phyloP scores from a whole-genome alignment of 768 basidiomycete genomes.

The Rhodosporidiobolus sp. region DNA sequence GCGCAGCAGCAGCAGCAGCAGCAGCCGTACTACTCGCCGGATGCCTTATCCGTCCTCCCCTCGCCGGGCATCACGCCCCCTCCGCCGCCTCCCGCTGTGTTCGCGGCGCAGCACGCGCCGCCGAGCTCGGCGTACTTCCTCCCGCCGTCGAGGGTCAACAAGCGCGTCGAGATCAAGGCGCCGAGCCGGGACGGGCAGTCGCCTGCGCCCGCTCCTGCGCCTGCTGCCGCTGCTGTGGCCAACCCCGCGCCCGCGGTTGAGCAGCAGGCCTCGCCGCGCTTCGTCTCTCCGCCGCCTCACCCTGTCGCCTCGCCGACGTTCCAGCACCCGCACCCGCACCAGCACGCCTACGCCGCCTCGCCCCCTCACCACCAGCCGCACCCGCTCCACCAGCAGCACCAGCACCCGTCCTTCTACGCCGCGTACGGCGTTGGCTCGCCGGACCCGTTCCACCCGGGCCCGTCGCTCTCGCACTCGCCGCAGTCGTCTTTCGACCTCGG shows the following conservation, averaged over 20 bases:
- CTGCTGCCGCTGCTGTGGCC: no score
- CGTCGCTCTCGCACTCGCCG: neutral
- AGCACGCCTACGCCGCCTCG: neutral
- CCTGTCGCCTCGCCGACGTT: neutral
- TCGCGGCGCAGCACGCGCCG: neutral
- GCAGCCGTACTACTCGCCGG: slow-evolving; percentile 23
- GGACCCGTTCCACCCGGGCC: no score
- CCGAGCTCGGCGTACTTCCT: slow-evolving; percentile 30
- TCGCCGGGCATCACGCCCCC: slow-evolving; percentile 17
- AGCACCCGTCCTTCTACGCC: neutral
- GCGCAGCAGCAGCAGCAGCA: neutral
- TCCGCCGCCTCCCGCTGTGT: slow-evolving; percentile 21
- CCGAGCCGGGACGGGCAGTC: slow-evolving; percentile 23
- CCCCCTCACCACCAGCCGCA: neutral
- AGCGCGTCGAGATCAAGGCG: slow-evolving; percentile 37
- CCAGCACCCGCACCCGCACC: neutral
- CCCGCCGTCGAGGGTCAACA: slow-evolving; percentile 24
- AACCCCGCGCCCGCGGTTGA: neutral
- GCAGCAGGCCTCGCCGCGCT: neutral
- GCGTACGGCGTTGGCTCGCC: neutral
- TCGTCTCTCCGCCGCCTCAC: neutral
- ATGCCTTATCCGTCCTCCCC: slow-evolving; percentile 15
- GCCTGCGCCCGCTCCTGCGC: no score
- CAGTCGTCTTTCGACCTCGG: neutral
- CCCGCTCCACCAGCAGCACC: neutral